Evolutionary conservation across 345 rosid species (phyloP).

Genomic region (Camelina laxa): DNA sequence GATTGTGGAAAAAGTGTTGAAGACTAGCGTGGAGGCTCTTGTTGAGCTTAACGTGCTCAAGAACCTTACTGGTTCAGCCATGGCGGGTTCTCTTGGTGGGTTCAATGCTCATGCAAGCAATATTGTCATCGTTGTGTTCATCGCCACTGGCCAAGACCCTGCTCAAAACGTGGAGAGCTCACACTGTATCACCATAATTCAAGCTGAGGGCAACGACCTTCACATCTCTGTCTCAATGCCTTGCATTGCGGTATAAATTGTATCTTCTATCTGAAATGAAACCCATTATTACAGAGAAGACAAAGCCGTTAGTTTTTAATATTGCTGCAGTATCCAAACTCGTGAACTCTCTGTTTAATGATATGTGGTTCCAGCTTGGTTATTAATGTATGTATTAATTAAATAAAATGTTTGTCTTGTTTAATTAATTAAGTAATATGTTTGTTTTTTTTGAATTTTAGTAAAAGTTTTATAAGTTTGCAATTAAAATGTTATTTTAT

Average conservation of each 20-base stretch:
- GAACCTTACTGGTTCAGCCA: constrained; percentile 77
- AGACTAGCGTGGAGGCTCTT: constrained; percentile 64
- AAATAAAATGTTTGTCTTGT: no score
- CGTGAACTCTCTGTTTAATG: constrained; percentile 7
- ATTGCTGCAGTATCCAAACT: constrained; percentile 1
- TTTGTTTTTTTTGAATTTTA: no score
- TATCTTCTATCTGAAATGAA: constrained; percentile 1
- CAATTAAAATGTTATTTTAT: no score
- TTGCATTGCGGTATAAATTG: constrained; percentile 66
- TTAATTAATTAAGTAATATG: no score
- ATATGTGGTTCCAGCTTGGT: constrained; percentile 58
- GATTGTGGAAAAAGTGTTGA: constrained; percentile 65
- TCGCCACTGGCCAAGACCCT: constrained; percentile 88
- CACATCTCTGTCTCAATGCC: constrained; percentile 81
- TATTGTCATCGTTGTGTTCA: constrained; percentile 63
- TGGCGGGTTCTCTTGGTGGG: constrained; percentile 84
- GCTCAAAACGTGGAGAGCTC: constrained; percentile 89
- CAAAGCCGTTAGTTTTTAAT: constrained; percentile 1
- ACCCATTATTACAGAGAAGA: neutral
- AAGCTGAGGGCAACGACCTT: constrained; percentile 65
- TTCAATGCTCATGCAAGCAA: constrained; percentile 84
- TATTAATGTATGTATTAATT: no score
- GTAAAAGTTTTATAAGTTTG: no score
- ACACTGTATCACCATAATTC: constrained; percentile 77
- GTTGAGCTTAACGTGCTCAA: constrained; percentile 76